These are phyloP conservation scores for Spinellus fusiger DNA, from an alignment of 192 early-diverging fungal genomes.

Conservation along the genomic window DNA sequence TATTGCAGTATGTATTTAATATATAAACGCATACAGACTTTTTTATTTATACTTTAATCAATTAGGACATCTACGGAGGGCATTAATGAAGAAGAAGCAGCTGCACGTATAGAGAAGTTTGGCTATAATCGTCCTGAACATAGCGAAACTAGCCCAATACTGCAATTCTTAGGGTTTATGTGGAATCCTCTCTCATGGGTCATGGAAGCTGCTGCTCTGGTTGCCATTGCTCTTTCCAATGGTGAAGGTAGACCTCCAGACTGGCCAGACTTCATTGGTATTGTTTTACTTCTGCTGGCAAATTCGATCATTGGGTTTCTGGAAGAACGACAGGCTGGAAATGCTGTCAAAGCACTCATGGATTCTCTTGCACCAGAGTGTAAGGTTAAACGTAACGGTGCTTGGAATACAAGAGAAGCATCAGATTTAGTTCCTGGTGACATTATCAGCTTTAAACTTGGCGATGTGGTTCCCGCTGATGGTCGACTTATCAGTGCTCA, in stretches of 20 bases:
- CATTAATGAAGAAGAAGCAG: constrained; percentile 57
- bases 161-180: constrained; percentile 85
- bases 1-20: constrained; percentile 44
- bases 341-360: constrained; percentile 90
- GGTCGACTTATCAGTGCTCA: constrained; percentile 62
- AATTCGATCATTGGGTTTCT: constrained; percentile 86
- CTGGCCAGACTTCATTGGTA: constrained; percentile 84
- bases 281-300: constrained; percentile 70
- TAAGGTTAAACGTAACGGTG: constrained; percentile 82
- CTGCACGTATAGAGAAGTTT: constrained; percentile 59
- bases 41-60: constrained; percentile 1
- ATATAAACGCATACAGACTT: not conserved
- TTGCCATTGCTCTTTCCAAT: constrained; percentile 73
- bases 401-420: constrained; percentile 73
- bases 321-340: constrained; percentile 88
- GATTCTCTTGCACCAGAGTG: constrained; percentile 86
- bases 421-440: constrained; percentile 82
- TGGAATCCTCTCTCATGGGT: constrained; percentile 79
- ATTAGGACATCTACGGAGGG: constrained; percentile 50
- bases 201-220: constrained; percentile 84
- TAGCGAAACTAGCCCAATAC: constrained; percentile 72
- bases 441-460: constrained; percentile 78
- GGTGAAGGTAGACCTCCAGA: constrained; percentile 62
- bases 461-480: constrained; percentile 88
- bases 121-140: constrained; percentile 67